Conservation (phyloP, 805 yeast species). For the Saccharomycopsis synnaedendra region DNA sequence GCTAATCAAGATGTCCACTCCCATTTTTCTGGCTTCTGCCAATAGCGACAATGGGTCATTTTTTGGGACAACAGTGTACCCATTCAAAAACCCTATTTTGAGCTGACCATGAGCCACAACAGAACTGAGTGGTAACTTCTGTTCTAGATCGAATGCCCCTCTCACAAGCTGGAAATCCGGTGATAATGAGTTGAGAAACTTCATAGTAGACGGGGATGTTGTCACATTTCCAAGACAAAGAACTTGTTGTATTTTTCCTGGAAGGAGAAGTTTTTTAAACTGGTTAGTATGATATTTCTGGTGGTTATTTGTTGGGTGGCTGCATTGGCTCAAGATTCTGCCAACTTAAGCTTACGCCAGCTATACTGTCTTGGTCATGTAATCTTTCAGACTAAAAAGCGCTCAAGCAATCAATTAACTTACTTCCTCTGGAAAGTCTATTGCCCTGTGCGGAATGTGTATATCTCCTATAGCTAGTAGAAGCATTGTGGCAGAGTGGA, state of each 20-base stretch:
- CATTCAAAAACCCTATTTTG: conserved; percentile 76
- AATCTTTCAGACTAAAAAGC: not conserved
- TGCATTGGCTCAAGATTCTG: conserved; percentile 1
- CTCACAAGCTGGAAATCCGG: conserved; percentile 64
- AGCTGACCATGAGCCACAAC: conserved; percentile 61
- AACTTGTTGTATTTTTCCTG: conserved; percentile 81
- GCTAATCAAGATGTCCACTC: conserved; percentile 83
- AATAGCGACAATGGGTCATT: conserved; percentile 78
- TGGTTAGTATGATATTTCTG: conserved; percentile 18
- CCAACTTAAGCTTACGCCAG: not conserved
- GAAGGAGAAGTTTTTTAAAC: conserved; percentile 67
- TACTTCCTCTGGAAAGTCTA: conserved; percentile 39
- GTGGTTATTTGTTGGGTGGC: conserved; percentile 2
- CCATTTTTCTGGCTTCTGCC: conserved; percentile 78
- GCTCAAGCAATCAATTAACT: conserved; percentile 7
- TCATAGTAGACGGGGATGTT: conserved; percentile 48
- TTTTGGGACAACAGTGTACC: conserved; percentile 73
- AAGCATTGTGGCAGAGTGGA: conserved; percentile 33
- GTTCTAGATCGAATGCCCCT: conserved; percentile 66
- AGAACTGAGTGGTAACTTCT: conserved; percentile 45
- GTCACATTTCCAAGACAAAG: conserved; percentile 78
- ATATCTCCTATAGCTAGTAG: conserved; percentile 81
- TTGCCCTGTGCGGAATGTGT: conserved; percentile 79
- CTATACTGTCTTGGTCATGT: not conserved
- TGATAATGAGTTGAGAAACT: conserved; percentile 56